Evolutionary conservation across 768 basidiomycete genomes (phyloP).

Genomic region (Phallus indusiatus): DNA sequence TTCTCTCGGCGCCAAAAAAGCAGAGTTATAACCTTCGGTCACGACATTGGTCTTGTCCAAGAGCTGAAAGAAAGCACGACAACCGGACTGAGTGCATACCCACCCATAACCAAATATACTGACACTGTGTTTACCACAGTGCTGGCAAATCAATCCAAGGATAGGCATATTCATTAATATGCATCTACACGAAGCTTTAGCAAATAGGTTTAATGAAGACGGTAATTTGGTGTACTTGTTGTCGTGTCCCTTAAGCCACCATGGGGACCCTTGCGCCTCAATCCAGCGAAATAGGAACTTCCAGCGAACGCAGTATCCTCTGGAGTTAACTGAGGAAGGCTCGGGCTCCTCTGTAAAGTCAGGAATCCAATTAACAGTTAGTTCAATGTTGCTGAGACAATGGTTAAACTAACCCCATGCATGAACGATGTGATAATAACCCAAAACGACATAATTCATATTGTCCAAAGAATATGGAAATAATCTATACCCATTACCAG

Average conservation of each 20-base stretch:
- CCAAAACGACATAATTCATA: constrained; percentile 44
- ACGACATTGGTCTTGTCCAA: constrained; percentile 2
- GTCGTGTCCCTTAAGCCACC: constrained; percentile 28
- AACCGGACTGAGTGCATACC: constrained; percentile 45
- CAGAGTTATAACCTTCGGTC: constrained; percentile 1
- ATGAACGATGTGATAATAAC: constrained; percentile 63
- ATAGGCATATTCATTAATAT: background rate
- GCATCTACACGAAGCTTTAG: background rate
- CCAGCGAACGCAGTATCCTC: constrained; percentile 55
- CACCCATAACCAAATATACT: constrained; percentile 46
- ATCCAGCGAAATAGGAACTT: constrained; percentile 87
- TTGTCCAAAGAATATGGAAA: constrained; percentile 62
- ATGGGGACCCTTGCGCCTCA: constrained; percentile 51
- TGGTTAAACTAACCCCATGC: constrained; percentile 47
- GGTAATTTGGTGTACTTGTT: background rate
- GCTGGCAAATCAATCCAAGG: constrained; percentile 23
- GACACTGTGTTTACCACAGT: constrained; percentile 38
- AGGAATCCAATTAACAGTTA: background rate
- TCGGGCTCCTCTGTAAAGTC: constrained; percentile 8
- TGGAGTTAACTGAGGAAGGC: constrained; percentile 29
- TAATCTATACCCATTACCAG: constrained; percentile 61
- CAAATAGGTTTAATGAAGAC: too few species aligned
- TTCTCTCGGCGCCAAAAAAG: constrained; percentile 5
- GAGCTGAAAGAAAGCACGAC: constrained; percentile 45
- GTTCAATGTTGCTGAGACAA: background rate